phyloP scores from a whole-genome alignment of 164 flowering plant genomes.

The Dillenia suffruticosa region DNA sequence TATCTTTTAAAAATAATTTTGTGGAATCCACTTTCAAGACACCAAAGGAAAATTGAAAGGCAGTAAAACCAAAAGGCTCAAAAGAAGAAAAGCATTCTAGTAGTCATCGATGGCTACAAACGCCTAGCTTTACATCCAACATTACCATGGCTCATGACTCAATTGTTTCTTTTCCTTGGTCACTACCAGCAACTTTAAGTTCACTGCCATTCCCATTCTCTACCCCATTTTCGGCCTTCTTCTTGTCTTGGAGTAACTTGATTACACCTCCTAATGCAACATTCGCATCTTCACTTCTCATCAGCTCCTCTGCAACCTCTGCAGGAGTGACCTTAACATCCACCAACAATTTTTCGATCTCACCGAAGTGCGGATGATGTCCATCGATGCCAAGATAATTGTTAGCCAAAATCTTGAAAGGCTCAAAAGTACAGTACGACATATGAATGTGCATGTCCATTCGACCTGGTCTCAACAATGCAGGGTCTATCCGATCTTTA shows the following conservation, averaged over 20 bases:
- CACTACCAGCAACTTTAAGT: no score
- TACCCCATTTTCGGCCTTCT: no score
- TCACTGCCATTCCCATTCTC: no score
- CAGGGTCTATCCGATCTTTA: conserved; percentile 36
- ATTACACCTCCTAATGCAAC: conserved; percentile 3
- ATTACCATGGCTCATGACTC: no score
- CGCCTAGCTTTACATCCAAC: no score
- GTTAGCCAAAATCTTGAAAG: background rate
- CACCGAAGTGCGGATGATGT: background rate
- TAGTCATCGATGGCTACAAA: no score
- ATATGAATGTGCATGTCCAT: conserved; percentile 46
- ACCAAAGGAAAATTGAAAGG: no score
- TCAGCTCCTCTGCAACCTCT: conserved; percentile 14
- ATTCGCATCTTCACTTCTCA: conserved; percentile 6
- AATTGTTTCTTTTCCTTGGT: no score
- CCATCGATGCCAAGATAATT: background rate
- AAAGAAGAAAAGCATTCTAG: no score
- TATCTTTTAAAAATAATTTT: no score
- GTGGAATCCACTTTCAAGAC: no score
- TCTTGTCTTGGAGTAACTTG: background rate
- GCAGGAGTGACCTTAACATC: conserved; percentile 6
- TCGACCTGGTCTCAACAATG: conserved; percentile 38
- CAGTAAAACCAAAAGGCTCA: no score
- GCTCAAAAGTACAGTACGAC: background rate
- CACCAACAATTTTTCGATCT: conserved; percentile 1